These are phyloP conservation scores for Dillenia turbinata DNA, from an alignment of 164 flowering plant species.

Conservation along the genomic window DNA sequence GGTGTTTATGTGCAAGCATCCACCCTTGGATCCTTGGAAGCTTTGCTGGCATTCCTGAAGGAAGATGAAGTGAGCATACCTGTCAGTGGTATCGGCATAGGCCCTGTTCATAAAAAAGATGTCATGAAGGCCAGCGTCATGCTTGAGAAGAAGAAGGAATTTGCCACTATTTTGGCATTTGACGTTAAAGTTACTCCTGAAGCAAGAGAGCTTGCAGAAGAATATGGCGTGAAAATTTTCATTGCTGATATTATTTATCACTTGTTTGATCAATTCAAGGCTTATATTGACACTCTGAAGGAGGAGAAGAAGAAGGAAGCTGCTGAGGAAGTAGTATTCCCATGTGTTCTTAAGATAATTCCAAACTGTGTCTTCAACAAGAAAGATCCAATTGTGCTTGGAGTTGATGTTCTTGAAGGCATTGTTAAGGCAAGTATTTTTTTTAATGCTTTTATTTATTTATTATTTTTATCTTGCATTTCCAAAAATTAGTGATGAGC, in stretches of 20 bases:
- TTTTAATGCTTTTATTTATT: neutral
- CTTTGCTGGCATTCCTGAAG: constrained; percentile 90
- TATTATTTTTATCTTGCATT: neutral
- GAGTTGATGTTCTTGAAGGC: constrained; percentile 94
- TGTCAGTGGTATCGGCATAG: constrained; percentile 90
- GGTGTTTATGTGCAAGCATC: constrained; percentile 99
- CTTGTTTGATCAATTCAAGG: constrained; percentile 92
- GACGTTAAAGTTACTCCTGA: constrained; percentile 98
- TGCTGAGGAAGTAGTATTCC: constrained; percentile 96
- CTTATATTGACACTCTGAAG: constrained; percentile 82
- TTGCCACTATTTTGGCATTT: constrained; percentile 88
- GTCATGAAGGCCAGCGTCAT: constrained; percentile 95
- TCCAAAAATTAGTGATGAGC: no score
- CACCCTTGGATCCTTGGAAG: constrained; percentile 97
- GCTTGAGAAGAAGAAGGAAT: constrained; percentile 99
- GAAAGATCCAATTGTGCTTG: constrained; percentile 94
- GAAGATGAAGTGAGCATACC: constrained; percentile 82
- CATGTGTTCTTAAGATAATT: constrained; percentile 84
- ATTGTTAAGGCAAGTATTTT: constrained; percentile 54
- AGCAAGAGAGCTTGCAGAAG: constrained; percentile 94
- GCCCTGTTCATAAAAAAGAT: constrained; percentile 97
- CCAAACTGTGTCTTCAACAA: constrained; percentile 87
- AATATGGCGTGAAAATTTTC: constrained; percentile 83
- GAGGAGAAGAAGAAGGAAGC: constrained; percentile 94
- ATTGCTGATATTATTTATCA: constrained; percentile 96